These are phyloP conservation scores for Symbiodinium pilosum DNA, from an alignment of 73 alveolate species.

Conservation along the genomic window DNA sequence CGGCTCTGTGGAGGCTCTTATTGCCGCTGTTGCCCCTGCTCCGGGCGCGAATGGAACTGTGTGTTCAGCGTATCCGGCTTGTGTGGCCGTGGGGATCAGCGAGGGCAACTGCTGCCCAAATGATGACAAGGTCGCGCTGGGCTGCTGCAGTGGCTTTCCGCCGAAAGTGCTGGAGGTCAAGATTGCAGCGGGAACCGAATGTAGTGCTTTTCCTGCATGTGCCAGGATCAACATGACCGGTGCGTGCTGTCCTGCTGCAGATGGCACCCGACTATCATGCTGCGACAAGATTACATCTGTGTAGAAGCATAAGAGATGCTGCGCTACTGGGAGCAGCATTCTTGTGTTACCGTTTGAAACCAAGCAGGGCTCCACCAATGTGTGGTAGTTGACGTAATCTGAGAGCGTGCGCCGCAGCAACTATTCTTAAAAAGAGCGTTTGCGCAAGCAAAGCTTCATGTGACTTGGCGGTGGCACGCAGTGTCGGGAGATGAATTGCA, in stretches of 20 bases:
- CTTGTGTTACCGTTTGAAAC: too few relatives aligned
- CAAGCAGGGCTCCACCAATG: too few relatives aligned
- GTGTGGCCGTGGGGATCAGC: conserved; percentile 41
- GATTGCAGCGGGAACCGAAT: background rate
- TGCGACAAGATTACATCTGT: conserved; percentile 2
- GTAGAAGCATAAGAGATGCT: background rate
- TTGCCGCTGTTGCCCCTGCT: background rate
- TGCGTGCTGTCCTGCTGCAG: conserved; percentile 4
- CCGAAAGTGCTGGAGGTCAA: conserved; percentile 3
- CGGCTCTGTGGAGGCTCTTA: too few relatives aligned
- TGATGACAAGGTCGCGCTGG: conserved; percentile 23
- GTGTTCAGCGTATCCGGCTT: conserved; percentile 67
- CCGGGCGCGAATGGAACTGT: conserved; percentile 69
- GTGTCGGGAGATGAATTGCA: too few relatives aligned
- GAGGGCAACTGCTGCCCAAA: conserved; percentile 74
- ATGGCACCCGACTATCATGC: background rate
- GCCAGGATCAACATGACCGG: background rate
- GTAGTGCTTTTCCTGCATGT: background rate
- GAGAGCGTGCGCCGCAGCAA: too few relatives aligned
- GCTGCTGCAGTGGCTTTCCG: conserved; percentile 76
- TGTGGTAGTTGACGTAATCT: too few relatives aligned
- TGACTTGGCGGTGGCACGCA: too few relatives aligned
- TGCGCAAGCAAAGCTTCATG: too few relatives aligned
- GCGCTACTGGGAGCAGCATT: too few relatives aligned
- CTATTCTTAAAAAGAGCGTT: too few relatives aligned